Percentiles rank a stretch among this genome's conserved stretches.
Conservation (phyloP, 164 flowering plant genomes). For the Chimonanthus salicifolius region DNA sequence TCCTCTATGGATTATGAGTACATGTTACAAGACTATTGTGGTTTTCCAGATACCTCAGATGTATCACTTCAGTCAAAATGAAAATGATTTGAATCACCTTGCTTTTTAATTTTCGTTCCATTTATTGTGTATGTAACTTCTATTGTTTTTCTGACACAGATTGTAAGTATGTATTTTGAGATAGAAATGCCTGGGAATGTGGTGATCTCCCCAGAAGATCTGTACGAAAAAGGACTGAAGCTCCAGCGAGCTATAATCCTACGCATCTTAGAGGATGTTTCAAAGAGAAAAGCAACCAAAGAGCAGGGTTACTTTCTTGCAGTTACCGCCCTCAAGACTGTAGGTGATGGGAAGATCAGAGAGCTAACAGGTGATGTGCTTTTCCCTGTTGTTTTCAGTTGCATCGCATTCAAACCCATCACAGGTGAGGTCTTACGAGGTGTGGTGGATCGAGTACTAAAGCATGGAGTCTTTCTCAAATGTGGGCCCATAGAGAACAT, state of each 20-base stretch:
- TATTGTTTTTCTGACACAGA: not conserved
- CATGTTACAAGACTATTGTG: too few relatives aligned
- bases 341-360: conserved; percentile 62
- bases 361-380: conserved; percentile 57
- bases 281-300: conserved; percentile 49
- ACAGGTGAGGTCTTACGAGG: conserved; percentile 65
- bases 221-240: conserved; percentile 20
- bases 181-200: conserved; percentile 22
- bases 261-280: conserved; percentile 52
- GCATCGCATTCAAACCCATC: conserved; percentile 61
- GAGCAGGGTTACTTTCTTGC: conserved; percentile 64
- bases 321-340: conserved; percentile 41
- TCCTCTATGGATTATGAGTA: too few relatives aligned
- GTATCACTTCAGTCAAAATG: too few relatives aligned
- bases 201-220: conserved; percentile 20
- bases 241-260: conserved; percentile 51
- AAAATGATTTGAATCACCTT: not conserved
- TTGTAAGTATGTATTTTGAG: conserved; percentile 21
- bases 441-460: conserved; percentile 46
- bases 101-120: too few relatives aligned
- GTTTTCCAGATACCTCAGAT: too few relatives aligned
- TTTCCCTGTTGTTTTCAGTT: conserved; percentile 63
- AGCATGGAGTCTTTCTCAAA: conserved; percentile 64
- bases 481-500: conserved; percentile 66
- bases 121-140: not conserved